Evolutionary conservation across 2,329 filamentous ascomycete genomes (phyloP).

Genomic region (Huntiella abstrusa): DNA sequence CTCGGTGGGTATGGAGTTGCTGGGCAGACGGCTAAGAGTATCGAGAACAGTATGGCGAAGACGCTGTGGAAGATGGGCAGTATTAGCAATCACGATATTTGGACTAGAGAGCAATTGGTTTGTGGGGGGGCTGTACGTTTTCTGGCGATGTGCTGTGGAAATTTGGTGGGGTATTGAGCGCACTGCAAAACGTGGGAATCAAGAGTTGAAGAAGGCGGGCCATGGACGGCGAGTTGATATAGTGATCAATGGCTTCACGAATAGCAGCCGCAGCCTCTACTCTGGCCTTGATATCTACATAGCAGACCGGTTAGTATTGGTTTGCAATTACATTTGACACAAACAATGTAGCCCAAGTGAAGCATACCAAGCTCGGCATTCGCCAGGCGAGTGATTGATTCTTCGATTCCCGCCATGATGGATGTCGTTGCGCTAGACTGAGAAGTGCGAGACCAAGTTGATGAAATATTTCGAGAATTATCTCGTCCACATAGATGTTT

Average conservation of each 20-base stretch:
- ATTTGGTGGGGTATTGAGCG: slow-evolving; percentile 68
- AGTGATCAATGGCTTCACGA: slow-evolving; percentile 81
- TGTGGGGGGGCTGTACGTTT: slow-evolving; percentile 39
- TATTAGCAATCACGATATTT: neutral
- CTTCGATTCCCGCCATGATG: slow-evolving; percentile 31
- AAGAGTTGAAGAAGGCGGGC: slow-evolving; percentile 65
- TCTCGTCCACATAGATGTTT: too few species aligned
- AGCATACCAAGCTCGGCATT: slow-evolving; percentile 34
- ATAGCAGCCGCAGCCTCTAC: slow-evolving; percentile 67
- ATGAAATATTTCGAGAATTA: too few species aligned
- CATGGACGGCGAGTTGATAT: slow-evolving; percentile 62
- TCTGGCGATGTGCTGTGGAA: slow-evolving; percentile 83
- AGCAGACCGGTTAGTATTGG: neutral
- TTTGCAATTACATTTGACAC: neutral
- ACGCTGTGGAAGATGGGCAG: slow-evolving; percentile 34
- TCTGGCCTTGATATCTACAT: slow-evolving; percentile 41
- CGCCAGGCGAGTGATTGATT: slow-evolving; percentile 42
- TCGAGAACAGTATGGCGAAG: slow-evolving; percentile 85
- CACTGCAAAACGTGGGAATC: slow-evolving; percentile 74
- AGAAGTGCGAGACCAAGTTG: too few species aligned
- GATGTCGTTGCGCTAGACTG: too few species aligned
- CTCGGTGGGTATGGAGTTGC: slow-evolving; percentile 53
- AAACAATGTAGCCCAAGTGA: neutral
- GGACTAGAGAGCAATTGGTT: neutral
- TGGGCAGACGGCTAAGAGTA: slow-evolving; percentile 70